phyloP scores from a whole-genome alignment of 331 rosid genomes.

The Quercus lobata region DNA sequence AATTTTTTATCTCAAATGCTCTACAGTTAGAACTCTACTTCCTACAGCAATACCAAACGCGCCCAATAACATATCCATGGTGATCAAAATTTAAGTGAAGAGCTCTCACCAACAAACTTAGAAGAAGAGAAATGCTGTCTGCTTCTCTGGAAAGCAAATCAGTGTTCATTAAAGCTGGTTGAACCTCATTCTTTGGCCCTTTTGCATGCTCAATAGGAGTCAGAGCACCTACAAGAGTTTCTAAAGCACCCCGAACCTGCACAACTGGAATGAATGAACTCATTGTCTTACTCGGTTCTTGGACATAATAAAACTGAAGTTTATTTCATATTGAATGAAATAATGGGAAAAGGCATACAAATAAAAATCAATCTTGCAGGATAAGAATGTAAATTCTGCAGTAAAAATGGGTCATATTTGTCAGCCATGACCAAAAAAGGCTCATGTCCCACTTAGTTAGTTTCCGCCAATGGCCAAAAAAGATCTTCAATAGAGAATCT shows the following conservation, averaged over 20 bases:
- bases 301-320: conserved; percentile 1
- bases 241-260: conserved; percentile 92
- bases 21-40: no score
- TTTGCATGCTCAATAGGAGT: conserved; percentile 76
- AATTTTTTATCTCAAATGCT: no score
- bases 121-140: conserved; percentile 80
- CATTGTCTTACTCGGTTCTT: conserved; percentile 10
- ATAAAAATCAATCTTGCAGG: neutral
- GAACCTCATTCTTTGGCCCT: conserved; percentile 68
- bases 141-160: conserved; percentile 91
- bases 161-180: conserved; percentile 79
- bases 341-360: neutral
- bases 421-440: neutral
- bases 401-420: conserved; percentile 2
- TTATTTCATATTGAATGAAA: neutral
- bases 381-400: neutral
- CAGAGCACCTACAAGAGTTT: conserved; percentile 85
- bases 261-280: conserved; percentile 8
- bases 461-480: neutral
- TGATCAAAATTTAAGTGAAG: conserved; percentile 13
- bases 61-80: neutral
- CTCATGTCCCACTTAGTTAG: neutral
- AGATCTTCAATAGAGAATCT: neutral
- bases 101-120: conserved; percentile 80
- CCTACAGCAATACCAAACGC: no score